These are phyloP conservation scores for Senecio squalidus DNA, from an alignment of 140 eudicot species.

Conservation along the genomic window DNA sequence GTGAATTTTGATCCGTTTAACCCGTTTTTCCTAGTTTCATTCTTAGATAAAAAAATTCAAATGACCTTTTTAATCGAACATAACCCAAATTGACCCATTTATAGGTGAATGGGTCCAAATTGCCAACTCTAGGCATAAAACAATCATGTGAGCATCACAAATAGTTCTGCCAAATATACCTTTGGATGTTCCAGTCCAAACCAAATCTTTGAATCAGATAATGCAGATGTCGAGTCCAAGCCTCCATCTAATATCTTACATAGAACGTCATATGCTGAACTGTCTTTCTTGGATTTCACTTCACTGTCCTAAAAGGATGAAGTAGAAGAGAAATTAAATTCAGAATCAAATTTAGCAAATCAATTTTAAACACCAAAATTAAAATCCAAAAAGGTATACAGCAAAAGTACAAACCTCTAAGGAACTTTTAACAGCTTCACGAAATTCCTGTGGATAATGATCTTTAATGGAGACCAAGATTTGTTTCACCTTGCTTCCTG, in stretches of 20 bases:
- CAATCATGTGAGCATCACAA: neutral
- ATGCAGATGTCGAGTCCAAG: conserved; percentile 35
- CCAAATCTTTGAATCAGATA: conserved; percentile 64
- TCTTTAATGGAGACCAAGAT: conserved; percentile 50
- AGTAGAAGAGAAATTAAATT: neutral
- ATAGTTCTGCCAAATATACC: conserved; percentile 31
- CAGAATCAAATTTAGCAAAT: conserved; percentile 11
- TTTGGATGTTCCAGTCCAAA: conserved; percentile 90
- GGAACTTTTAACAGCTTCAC: conserved; percentile 49
- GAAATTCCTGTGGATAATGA: conserved; percentile 56
- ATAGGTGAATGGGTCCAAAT: neutral
- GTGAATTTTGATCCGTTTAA: neutral
- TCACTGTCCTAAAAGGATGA: conserved; percentile 33
- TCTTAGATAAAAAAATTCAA: neutral
- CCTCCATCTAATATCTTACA: conserved; percentile 61
- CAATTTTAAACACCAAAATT: conserved; percentile 2
- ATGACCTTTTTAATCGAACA: neutral
- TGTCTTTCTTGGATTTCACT: conserved; percentile 50
- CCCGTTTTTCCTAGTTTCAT: neutral
- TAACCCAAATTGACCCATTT: neutral
- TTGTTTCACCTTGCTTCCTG: conserved; percentile 49
- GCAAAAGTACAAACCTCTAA: conserved; percentile 44
- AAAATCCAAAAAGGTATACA: neutral
- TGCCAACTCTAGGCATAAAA: neutral
- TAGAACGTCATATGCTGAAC: conserved; percentile 45